phyloP scores from a whole-genome alignment of 73 alveolate genomes.

The Paramecium caudatum region DNA sequence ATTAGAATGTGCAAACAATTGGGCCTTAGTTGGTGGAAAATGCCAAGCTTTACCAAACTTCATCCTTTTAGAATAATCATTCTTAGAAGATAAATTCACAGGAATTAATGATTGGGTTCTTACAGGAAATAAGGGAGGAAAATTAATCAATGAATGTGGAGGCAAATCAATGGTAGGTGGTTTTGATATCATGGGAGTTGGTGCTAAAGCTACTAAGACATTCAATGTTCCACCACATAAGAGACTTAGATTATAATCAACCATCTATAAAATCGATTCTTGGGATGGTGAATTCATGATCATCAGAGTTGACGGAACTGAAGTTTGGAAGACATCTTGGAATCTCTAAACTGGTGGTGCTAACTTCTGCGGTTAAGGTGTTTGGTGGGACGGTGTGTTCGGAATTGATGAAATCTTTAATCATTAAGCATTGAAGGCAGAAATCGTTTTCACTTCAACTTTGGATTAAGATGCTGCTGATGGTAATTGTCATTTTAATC shows the following conservation, averaged over 20 bases:
- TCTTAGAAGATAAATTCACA: constrained; percentile 61
- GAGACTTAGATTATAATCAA: constrained; percentile 36
- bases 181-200: constrained; percentile 15
- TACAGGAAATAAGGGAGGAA: background rate
- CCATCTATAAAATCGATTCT: constrained; percentile 56
- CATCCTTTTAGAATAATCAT: constrained; percentile 38
- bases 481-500: background rate
- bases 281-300: constrained; percentile 64
- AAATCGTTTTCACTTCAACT: constrained; percentile 40
- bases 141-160: background rate
- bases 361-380: constrained; percentile 50
- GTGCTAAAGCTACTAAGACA: constrained; percentile 5
- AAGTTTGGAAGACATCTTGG: constrained; percentile 61
- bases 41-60: constrained; percentile 52
- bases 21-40: constrained; percentile 30
- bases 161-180: constrained; percentile 67
- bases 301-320: constrained; percentile 24
- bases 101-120: constrained; percentile 50
- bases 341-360: constrained; percentile 68
- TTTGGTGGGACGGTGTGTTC: background rate
- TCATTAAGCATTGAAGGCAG: background rate
- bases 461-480: constrained; percentile 49
- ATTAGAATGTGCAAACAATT: constrained; percentile 55
- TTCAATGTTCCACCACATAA: constrained; percentile 42
- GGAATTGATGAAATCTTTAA: constrained; percentile 43